Evolutionary conservation across 2,329 filamentous ascomycete genomes (phyloP).

Genomic region (Pestalotiopsis sp.): DNA sequence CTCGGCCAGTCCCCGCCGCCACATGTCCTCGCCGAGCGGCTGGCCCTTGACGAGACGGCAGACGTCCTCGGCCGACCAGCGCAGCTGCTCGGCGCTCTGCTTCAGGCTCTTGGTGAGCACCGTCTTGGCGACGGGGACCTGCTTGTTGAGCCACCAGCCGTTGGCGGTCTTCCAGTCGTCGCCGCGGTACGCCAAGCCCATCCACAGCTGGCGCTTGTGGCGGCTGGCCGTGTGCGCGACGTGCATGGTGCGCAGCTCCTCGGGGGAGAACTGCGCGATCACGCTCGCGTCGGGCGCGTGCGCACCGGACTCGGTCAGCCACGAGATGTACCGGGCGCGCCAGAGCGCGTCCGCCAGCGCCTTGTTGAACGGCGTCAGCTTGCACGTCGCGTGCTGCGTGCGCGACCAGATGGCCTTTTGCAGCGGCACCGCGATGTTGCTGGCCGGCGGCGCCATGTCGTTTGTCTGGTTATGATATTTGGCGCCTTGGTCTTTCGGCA

Average conservation of each 20-base stretch:
- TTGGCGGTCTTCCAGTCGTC: neutral
- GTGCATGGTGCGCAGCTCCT: slow-evolving; percentile 6
- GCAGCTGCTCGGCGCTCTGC: neutral
- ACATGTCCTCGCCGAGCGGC: neutral
- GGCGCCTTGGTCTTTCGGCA: too few species aligned
- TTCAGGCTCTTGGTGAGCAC: neutral
- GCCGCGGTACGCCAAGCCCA: slow-evolving; percentile 5
- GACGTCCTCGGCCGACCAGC: neutral
- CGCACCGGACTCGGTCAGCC: slow-evolving; percentile 1
- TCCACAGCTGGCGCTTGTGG: slow-evolving; percentile 7
- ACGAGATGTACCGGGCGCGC: slow-evolving; percentile 1
- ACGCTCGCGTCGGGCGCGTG: slow-evolving; percentile 6
- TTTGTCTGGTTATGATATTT: too few species aligned
- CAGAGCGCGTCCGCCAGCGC: slow-evolving; percentile 4
- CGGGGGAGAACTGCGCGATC: slow-evolving; percentile 1
- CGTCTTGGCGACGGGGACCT: slow-evolving; percentile 2
- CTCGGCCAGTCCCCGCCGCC: neutral
- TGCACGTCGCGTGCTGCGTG: neutral
- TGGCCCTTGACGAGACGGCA: neutral
- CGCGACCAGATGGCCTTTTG: slow-evolving; percentile 6
- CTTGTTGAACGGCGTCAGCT: neutral
- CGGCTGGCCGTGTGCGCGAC: neutral
- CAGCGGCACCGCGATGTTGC: neutral
- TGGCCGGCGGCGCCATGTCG: neutral
- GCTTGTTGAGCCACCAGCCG: neutral